Conservation (phyloP, 257 asterid species). For the Nicotiana knightiana region DNA sequence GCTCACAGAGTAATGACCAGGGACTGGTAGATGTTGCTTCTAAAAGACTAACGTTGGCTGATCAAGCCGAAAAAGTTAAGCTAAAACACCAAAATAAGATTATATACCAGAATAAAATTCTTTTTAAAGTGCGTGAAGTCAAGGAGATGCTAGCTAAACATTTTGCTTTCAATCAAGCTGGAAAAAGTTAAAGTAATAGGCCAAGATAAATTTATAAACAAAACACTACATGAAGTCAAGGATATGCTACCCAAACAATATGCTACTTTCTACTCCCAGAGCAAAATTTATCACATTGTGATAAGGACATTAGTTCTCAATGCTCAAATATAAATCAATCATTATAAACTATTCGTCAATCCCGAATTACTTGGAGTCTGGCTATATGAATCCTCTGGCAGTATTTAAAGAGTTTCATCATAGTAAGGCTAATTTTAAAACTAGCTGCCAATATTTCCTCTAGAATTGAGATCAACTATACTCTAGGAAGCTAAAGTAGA, state of each 20-base stretch:
- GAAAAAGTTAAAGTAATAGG: neutral
- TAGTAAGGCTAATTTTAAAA: neutral
- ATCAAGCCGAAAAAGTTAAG: neutral
- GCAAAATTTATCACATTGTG: neutral
- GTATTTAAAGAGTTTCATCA: neutral
- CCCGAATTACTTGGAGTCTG: neutral
- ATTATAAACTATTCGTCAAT: neutral
- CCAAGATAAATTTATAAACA: neutral
- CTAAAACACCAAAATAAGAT: neutral
- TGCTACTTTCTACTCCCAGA: neutral
- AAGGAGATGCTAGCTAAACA: neutral
- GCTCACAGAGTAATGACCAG: neutral
- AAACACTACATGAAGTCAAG: neutral
- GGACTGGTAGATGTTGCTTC: neutral
- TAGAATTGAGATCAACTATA: neutral
- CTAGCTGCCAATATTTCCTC: neutral
- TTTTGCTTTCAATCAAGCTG: neutral
- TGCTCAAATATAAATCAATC: neutral
- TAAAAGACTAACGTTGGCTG: neutral
- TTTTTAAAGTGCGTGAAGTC: neutral
- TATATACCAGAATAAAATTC: neutral
- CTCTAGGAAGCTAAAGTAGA: neutral
- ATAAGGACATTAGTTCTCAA: neutral
- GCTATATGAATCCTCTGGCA: neutral
- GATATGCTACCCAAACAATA: neutral